These are phyloP conservation scores for Tetragonia tetragonoides DNA, from an alignment of 148 eudicot genomes.

Conservation along the genomic window DNA sequence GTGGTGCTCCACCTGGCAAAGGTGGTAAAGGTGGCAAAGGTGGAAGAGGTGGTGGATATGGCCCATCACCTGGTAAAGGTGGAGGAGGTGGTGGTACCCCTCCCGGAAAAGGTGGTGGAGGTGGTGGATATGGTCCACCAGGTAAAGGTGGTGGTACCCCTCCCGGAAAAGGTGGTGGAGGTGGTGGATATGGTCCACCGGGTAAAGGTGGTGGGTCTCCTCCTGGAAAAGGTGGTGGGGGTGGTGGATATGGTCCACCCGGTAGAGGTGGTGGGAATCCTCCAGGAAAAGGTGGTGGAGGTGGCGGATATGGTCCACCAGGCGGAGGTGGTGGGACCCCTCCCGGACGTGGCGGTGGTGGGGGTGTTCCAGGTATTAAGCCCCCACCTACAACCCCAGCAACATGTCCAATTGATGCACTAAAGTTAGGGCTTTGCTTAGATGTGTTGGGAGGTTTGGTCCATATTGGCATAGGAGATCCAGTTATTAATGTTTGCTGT, in stretches of 20 bases:
- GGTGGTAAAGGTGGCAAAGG: too few relatives aligned
- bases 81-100: slow-evolving; percentile 27
- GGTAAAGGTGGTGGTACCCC: slow-evolving; percentile 26
- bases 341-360: slow-evolving; percentile 26
- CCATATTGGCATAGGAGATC: slow-evolving; percentile 80
- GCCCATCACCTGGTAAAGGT: slow-evolving; percentile 29
- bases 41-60: slow-evolving; percentile 7
- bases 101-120: slow-evolving; percentile 27
- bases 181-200: slow-evolving; percentile 27
- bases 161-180: slow-evolving; percentile 28
- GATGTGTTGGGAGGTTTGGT: slow-evolving; percentile 88
- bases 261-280: slow-evolving; percentile 28
- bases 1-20: slow-evolving; percentile 15
- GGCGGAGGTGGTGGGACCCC: slow-evolving; percentile 26
- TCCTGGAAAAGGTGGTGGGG: slow-evolving; percentile 28
- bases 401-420: slow-evolving; percentile 77
- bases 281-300: slow-evolving; percentile 31
- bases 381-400: slow-evolving; percentile 36
- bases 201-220: slow-evolving; percentile 21
- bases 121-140: slow-evolving; percentile 21
- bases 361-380: slow-evolving; percentile 17
- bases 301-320: slow-evolving; percentile 18
- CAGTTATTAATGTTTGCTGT: slow-evolving; percentile 69
- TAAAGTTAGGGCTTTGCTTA: slow-evolving; percentile 80
- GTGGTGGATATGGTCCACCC: slow-evolving; percentile 19